Evolutionary conservation across 306 rosid species (phyloP).

Genomic region (Potentilla sterilis): DNA sequence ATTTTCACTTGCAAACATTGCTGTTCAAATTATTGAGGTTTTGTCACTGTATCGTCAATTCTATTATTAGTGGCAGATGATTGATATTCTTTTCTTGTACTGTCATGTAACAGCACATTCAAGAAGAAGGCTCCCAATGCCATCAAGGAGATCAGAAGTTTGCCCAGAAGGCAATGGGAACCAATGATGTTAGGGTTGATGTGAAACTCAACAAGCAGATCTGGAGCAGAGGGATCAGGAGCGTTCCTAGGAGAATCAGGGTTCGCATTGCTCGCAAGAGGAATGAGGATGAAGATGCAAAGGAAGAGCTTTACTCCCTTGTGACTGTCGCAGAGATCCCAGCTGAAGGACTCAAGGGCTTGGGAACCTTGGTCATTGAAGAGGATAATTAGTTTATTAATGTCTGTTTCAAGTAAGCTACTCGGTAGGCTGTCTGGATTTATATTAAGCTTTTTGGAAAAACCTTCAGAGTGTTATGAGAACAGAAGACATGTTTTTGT

Average conservation of each 20-base stretch:
- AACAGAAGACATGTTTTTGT: constrained; percentile 9
- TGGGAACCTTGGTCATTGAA: constrained; percentile 87
- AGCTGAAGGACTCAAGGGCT: constrained; percentile 71
- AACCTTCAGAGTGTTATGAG: constrained; percentile 18
- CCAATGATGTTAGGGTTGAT: constrained; percentile 86
- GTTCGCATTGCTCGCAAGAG: constrained; percentile 98
- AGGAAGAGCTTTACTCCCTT: constrained; percentile 90
- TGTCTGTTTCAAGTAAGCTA: constrained; percentile 18
- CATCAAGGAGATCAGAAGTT: constrained; percentile 93
- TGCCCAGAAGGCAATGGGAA: constrained; percentile 91
- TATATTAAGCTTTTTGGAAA: constrained; percentile 24
- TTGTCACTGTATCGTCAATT: background rate
- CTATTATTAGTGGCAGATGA: background rate
- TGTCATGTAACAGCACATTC: constrained; percentile 60
- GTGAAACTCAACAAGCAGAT: constrained; percentile 85
- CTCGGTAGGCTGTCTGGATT: constrained; percentile 13
- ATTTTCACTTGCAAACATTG: background rate
- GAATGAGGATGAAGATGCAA: constrained; percentile 94
- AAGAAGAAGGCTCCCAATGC: constrained; percentile 98
- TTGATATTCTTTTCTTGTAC: background rate
- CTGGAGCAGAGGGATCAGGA: constrained; percentile 95
- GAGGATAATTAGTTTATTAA: constrained; percentile 65
- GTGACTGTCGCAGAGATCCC: constrained; percentile 89
- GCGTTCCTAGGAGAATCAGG: constrained; percentile 91
- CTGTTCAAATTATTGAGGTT: background rate